Evolutionary conservation across 106 monocot genomes (phyloP).

Genomic region (Platanthera zijinensis): DNA sequence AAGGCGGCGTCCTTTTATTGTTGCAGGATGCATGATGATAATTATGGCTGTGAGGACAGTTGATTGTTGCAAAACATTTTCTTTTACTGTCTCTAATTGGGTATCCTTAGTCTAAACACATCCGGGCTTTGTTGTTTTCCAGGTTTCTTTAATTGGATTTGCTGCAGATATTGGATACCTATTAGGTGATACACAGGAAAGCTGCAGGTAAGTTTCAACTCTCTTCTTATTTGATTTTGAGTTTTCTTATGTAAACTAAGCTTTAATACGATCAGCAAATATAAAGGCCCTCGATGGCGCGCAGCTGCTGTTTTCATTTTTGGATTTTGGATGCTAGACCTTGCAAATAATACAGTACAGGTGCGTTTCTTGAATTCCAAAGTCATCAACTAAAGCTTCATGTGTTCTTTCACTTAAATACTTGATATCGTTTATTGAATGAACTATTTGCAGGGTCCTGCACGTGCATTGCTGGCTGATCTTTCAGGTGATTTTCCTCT

Average conservation of each 20-base stretch:
- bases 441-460: constrained; percentile 63
- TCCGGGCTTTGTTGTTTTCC: constrained; percentile 6
- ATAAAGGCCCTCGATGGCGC: constrained; percentile 76
- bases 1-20: constrained; percentile 91
- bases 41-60: constrained; percentile 71
- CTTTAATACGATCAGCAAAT: constrained; percentile 34
- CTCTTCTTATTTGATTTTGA: constrained; percentile 1
- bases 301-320: constrained; percentile 78
- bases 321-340: constrained; percentile 99
- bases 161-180: constrained; percentile 88
- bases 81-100: constrained; percentile 6
- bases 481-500: constrained; percentile 58
- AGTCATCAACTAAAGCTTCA: neutral
- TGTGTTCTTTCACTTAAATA: neutral
- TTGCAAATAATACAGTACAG: constrained; percentile 98
- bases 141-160: constrained; percentile 93
- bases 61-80: neutral
- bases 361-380: constrained; percentile 25
- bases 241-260: neutral
- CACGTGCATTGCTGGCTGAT: constrained; percentile 97
- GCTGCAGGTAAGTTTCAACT: constrained; percentile 61
- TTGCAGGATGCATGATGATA: constrained; percentile 81
- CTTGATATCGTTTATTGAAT: neutral
- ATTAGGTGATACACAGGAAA: constrained; percentile 78
- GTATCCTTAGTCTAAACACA: constrained; percentile 9